A percentile compares a stretch with the other conserved stretches of the same genome.
phyloP scores from a whole-genome alignment of 2,329 filamentous ascomycete species.

The Teratosphaeria nubilosa region DNA sequence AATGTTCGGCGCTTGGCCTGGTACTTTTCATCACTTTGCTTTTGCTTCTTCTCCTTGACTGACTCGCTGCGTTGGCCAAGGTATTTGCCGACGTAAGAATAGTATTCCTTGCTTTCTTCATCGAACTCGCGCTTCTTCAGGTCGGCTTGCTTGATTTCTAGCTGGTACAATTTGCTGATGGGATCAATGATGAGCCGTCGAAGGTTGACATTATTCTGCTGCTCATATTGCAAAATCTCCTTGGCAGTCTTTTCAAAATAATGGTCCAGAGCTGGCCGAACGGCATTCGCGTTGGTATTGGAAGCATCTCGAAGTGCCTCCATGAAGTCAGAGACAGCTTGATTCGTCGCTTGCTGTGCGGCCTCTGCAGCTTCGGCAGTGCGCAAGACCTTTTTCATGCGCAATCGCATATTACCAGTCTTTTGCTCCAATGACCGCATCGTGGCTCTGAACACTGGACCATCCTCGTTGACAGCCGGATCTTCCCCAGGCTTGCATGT shows the following conservation, averaged over 20 bases:
- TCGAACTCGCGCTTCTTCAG: slow-evolving; percentile 96
- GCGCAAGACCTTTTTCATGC: slow-evolving; percentile 94
- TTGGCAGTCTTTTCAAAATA: slow-evolving; percentile 96
- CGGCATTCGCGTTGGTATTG: slow-evolving; percentile 83
- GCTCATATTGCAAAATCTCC: slow-evolving; percentile 81
- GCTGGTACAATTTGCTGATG: slow-evolving; percentile 77
- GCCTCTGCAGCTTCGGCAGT: slow-evolving; percentile 80
- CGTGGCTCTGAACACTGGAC: slow-evolving; percentile 88
- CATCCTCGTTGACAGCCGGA: slow-evolving; percentile 76
- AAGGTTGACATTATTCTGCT: slow-evolving; percentile 70
- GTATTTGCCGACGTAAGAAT: slow-evolving; percentile 87
- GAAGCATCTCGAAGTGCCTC: slow-evolving; percentile 80
- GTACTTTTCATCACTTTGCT: slow-evolving; percentile 91
- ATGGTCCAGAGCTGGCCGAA: slow-evolving; percentile 93
- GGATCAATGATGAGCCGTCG: slow-evolving; percentile 94
- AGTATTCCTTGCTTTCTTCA: slow-evolving; percentile 97
- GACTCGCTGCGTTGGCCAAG: slow-evolving; percentile 94
- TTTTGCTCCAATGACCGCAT: slow-evolving; percentile 96
- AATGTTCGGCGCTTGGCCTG: slow-evolving; percentile 89
- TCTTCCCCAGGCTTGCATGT: slow-evolving; percentile 80
- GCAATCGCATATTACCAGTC: slow-evolving; percentile 82
- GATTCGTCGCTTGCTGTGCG: slow-evolving; percentile 75
- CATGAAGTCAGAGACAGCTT: slow-evolving; percentile 71
- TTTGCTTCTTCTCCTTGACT: slow-evolving; percentile 92
- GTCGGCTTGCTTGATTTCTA: slow-evolving; percentile 96